Evolutionary conservation across 1,284 basidiomycete genomes (phyloP).

Genomic region (Naganishia cerealis): DNA sequence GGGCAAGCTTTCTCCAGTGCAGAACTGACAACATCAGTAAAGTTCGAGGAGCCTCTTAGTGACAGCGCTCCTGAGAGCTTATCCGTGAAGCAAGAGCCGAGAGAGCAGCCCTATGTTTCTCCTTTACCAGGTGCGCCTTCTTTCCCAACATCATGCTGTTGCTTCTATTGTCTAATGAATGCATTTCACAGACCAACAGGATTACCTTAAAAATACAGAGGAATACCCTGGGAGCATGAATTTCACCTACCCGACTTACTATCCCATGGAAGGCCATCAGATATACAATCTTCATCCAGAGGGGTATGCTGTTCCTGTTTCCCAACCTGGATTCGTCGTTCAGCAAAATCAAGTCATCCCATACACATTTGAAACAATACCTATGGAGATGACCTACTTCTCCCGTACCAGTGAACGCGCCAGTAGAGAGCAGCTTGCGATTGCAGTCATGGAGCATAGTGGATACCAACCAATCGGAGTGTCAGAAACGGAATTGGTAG

Average conservation of each 20-base stretch:
- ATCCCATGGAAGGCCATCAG: neutral
- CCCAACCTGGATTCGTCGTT: constrained; percentile 26
- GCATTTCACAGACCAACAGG: neutral
- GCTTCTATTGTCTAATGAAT: neutral
- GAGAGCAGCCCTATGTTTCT: neutral
- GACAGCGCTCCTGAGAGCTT: neutral
- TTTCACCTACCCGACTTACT: neutral
- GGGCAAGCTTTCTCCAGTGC: neutral
- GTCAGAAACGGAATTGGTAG: constrained; percentile 26
- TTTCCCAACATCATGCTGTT: neutral
- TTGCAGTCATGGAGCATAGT: constrained; percentile 4
- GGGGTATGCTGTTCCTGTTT: constrained; percentile 3
- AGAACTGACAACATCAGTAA: neutral
- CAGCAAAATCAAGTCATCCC: constrained; percentile 20
- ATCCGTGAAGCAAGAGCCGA: constrained; percentile 8
- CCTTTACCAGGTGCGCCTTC: neutral
- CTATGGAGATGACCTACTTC: neutral
- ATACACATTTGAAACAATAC: constrained; percentile 28
- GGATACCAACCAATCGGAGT: constrained; percentile 27
- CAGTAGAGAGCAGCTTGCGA: constrained; percentile 3
- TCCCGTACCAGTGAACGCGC: neutral
- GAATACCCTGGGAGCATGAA: neutral
- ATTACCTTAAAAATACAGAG: too few species aligned
- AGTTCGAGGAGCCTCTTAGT: neutral
- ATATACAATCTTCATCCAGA: constrained; percentile 10